These are phyloP conservation scores for Botrytis squamosa DNA, from an alignment of 2,329 filamentous ascomycete genomes.

Conservation along the genomic window DNA sequence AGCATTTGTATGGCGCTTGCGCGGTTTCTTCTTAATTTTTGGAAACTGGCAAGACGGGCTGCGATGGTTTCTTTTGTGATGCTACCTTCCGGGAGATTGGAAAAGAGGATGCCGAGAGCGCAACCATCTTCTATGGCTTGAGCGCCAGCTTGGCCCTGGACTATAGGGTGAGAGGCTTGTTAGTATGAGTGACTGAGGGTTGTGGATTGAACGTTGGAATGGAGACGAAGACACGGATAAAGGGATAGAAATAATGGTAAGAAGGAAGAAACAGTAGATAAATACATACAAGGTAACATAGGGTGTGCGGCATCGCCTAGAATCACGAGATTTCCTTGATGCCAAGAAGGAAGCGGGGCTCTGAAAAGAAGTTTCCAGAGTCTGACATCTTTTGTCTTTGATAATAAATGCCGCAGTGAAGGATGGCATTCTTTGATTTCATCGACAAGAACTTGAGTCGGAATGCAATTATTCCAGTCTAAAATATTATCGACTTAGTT, in stretches of 20 bases:
- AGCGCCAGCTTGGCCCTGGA: constrained; percentile 61
- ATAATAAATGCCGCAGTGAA: background rate
- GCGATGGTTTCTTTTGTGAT: background rate
- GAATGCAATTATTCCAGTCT: constrained; percentile 6
- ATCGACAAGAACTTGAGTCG: background rate
- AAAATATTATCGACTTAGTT: background rate
- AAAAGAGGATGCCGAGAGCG: constrained; percentile 44
- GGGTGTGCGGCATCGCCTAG: constrained; percentile 69
- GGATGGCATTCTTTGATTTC: constrained; percentile 32
- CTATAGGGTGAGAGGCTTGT: background rate
- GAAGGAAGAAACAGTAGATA: background rate
- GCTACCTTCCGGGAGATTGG: background rate
- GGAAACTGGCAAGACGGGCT: background rate
- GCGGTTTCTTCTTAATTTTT: constrained; percentile 9
- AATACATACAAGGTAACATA: constrained; percentile 52
- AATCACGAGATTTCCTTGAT: constrained; percentile 53
- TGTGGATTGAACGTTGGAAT: background rate
- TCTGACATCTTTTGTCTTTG: constrained; percentile 17
- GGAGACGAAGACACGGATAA: no score
- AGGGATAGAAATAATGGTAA: background rate
- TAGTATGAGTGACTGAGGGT: background rate
- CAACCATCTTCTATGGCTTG: constrained; percentile 67
- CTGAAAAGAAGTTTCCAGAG: constrained; percentile 18
- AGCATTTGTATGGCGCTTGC: constrained; percentile 14
- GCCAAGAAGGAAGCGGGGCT: constrained; percentile 49